Conservation (phyloP, 345 rosid genomes). For the Durio zibethinus region DNA sequence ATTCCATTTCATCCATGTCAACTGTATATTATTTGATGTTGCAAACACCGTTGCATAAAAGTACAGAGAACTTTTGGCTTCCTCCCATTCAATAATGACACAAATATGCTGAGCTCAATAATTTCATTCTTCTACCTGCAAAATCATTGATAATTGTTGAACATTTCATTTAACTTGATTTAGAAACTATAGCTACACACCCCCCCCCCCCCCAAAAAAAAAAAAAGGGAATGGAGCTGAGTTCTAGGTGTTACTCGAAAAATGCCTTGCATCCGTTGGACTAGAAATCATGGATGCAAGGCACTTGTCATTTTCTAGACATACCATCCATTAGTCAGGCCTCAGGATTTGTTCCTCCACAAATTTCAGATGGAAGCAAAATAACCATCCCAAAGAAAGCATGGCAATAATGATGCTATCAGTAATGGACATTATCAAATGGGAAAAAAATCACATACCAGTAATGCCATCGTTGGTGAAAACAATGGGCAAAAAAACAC, state of each 20-base stretch:
- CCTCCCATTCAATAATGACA: background rate
- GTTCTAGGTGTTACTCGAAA: background rate
- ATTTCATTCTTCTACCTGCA: slow-evolving; percentile 4
- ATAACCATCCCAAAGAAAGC: background rate
- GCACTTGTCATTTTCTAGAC: no score
- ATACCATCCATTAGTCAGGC: background rate
- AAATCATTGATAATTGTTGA: background rate
- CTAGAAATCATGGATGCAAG: no score
- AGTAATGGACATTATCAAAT: background rate
- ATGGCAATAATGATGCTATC: background rate
- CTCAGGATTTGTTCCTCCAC: background rate
- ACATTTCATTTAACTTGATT: background rate
- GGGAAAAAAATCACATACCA: background rate
- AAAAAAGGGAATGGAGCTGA: background rate
- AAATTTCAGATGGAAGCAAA: background rate
- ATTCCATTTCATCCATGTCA: background rate
- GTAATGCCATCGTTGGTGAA: background rate
- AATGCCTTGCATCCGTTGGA: background rate
- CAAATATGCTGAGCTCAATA: background rate
- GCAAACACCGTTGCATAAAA: background rate
- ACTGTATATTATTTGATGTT: background rate
- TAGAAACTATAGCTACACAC: background rate
- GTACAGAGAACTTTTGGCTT: background rate
- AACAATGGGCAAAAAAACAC: no score
- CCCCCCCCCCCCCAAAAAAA: no score